phyloP scores from a whole-genome alignment of 2,329 filamentous ascomycete species.

The Trichoderma lentiforme region DNA sequence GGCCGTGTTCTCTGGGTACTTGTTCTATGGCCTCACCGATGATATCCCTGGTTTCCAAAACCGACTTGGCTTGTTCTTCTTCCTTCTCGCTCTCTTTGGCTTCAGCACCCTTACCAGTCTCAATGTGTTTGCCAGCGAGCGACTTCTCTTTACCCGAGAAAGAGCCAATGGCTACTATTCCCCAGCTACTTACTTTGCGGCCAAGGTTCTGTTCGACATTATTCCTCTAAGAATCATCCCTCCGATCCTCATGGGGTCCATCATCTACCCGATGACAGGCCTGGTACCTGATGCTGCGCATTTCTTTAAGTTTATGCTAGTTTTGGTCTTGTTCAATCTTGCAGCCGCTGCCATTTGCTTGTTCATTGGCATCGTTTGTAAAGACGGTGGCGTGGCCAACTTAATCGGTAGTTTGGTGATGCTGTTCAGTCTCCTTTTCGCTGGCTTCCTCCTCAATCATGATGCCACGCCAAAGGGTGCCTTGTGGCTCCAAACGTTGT shows the following conservation, averaged over 20 bases:
- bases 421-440: slow-evolving; percentile 94
- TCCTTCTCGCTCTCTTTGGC: slow-evolving; percentile 89
- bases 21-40: slow-evolving; percentile 94
- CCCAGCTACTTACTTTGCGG: slow-evolving; percentile 87
- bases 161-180: slow-evolving; percentile 96
- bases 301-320: slow-evolving; percentile 87
- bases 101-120: slow-evolving; percentile 94
- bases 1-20: slow-evolving; percentile 87
- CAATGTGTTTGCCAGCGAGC: slow-evolving; percentile 87
- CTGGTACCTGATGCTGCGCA: slow-evolving; percentile 76
- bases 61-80: slow-evolving; percentile 94
- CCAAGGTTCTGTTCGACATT: slow-evolving; percentile 98
- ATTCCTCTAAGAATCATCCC: slow-evolving; percentile 91
- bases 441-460: slow-evolving; percentile 89
- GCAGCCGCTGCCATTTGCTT: slow-evolving; percentile 90
- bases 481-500: slow-evolving; percentile 86
- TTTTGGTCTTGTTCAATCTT: slow-evolving; percentile 92
- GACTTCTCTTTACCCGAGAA: slow-evolving; percentile 87
- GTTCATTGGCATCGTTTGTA: slow-evolving; percentile 94
- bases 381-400: slow-evolving; percentile 86
- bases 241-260: slow-evolving; percentile 90
- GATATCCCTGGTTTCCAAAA: slow-evolving; percentile 98
- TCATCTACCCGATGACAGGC: slow-evolving; percentile 97
- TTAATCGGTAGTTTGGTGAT: slow-evolving; percentile 92
- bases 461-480: slow-evolving; percentile 84